These are phyloP conservation scores for Tolypocladium album DNA, from an alignment of 2,329 filamentous ascomycete species.

Conservation along the genomic window DNA sequence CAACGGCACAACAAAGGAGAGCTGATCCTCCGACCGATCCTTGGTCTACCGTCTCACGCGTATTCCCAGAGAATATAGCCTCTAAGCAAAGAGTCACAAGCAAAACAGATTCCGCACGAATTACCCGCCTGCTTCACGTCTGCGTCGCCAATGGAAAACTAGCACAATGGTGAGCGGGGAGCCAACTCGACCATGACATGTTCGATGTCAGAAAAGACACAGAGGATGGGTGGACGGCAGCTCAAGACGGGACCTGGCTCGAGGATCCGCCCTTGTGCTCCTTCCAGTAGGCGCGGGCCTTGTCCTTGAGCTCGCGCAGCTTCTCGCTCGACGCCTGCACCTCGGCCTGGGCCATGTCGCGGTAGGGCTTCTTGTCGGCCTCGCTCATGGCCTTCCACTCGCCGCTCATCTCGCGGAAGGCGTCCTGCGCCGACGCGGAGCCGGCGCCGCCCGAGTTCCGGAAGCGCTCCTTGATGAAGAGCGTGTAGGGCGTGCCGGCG, in stretches of 20 bases:
- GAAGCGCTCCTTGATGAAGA: slow-evolving; percentile 29
- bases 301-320: slow-evolving; percentile 17
- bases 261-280: slow-evolving; percentile 2
- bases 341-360: slow-evolving; percentile 14
- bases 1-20: background rate
- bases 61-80: background rate
- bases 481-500: slow-evolving; percentile 18
- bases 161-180: background rate
- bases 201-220: background rate
- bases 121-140: background rate
- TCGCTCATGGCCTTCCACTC: slow-evolving; percentile 33
- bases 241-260: slow-evolving; percentile 3
- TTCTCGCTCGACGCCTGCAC: slow-evolving; percentile 4
- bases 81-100: background rate
- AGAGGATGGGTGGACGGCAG: background rate
- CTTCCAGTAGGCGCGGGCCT: slow-evolving; percentile 11
- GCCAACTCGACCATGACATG: background rate
- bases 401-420: slow-evolving; percentile 11
- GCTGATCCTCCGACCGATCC: background rate
- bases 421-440: slow-evolving; percentile 6
- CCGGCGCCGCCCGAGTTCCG: slow-evolving; percentile 12
- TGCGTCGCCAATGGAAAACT: background rate
- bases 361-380: slow-evolving; percentile 30
- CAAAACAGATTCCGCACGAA: background rate
- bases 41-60: background rate